phyloP scores from a whole-genome alignment of 164 flowering plant genomes.

The Umbilicus rupestris region DNA sequence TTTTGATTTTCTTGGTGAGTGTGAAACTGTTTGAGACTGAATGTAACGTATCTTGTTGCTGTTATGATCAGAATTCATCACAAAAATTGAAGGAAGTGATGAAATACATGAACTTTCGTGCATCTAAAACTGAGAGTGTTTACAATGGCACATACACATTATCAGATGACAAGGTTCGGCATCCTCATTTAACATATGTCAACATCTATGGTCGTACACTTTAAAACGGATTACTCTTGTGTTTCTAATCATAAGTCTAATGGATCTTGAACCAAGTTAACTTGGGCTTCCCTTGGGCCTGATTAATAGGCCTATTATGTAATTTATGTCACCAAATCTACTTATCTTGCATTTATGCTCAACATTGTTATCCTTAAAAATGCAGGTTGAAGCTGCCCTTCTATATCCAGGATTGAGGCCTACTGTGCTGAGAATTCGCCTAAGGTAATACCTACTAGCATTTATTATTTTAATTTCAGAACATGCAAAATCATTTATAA shows the following conservation, averaged over 20 bases:
- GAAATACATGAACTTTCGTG: constrained; percentile 67
- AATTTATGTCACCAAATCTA: background rate
- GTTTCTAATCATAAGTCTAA: too few species aligned
- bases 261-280: too few species aligned
- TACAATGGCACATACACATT: constrained; percentile 71
- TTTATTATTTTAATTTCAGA: background rate
- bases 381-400: constrained; percentile 88
- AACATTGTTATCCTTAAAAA: constrained; percentile 6
- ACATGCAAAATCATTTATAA: background rate
- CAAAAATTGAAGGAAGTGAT: constrained; percentile 81
- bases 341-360: background rate
- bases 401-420: constrained; percentile 89
- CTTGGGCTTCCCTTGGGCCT: background rate
- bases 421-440: constrained; percentile 76
- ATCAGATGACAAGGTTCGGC: constrained; percentile 68
- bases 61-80: constrained; percentile 59
- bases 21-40: background rate
- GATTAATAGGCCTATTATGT: background rate
- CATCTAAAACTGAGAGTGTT: constrained; percentile 55
- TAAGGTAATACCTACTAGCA: constrained; percentile 39
- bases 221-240: background rate
- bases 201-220: background rate
- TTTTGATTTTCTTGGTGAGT: background rate
- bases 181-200: constrained; percentile 4
- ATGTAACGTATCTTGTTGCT: background rate